phyloP scores from a whole-genome alignment of 2,329 filamentous ascomycete species.

The Cercospora janseana region DNA sequence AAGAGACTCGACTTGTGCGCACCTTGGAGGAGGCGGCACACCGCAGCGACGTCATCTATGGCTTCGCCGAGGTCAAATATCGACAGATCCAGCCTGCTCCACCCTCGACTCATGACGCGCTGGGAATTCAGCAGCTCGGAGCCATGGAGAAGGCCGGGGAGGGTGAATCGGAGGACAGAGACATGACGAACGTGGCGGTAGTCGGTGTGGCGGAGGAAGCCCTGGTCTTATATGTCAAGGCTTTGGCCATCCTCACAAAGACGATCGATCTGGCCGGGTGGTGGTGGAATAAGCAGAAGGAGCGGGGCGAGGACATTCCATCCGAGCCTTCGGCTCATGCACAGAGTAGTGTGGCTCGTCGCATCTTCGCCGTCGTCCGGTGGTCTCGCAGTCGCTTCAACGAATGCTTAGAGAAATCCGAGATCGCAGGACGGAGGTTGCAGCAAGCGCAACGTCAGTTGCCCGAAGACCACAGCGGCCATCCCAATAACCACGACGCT shows the following conservation, averaged over 20 bases:
- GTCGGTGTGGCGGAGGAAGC: slow-evolving; percentile 90
- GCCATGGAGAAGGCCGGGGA: slow-evolving; percentile 53
- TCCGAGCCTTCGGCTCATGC: slow-evolving; percentile 36
- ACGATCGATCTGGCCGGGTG: slow-evolving; percentile 91
- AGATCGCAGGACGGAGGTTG: slow-evolving; percentile 85
- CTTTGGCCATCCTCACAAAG: slow-evolving; percentile 81
- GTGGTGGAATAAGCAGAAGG: slow-evolving; percentile 66
- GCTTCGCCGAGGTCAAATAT: slow-evolving; percentile 97
- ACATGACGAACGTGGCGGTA: slow-evolving; percentile 79
- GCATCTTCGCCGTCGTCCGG: slow-evolving; percentile 91
- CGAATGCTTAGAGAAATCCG: slow-evolving; percentile 93
- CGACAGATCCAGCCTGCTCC: slow-evolving; percentile 90
- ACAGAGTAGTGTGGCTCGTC: slow-evolving; percentile 36
- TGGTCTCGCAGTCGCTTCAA: slow-evolving; percentile 96
- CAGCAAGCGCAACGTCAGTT: slow-evolving; percentile 81
- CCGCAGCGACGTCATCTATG: slow-evolving; percentile 91
- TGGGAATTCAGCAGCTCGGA: slow-evolving; percentile 59
- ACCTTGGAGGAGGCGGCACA: slow-evolving; percentile 89
- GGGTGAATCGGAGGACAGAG: slow-evolving; percentile 65
- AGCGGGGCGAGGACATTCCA: slow-evolving; percentile 55
- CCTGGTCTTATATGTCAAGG: slow-evolving; percentile 92
- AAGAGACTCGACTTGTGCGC: slow-evolving; percentile 75
- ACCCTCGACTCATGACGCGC: slow-evolving; percentile 68
- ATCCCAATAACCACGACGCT: slow-evolving; percentile 72
- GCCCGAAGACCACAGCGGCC: slow-evolving; percentile 78